Base-by-base conservation (phyloP, 2,329 filamentous ascomycete genomes). In the Cadophora luteo-olivacea region DNA sequence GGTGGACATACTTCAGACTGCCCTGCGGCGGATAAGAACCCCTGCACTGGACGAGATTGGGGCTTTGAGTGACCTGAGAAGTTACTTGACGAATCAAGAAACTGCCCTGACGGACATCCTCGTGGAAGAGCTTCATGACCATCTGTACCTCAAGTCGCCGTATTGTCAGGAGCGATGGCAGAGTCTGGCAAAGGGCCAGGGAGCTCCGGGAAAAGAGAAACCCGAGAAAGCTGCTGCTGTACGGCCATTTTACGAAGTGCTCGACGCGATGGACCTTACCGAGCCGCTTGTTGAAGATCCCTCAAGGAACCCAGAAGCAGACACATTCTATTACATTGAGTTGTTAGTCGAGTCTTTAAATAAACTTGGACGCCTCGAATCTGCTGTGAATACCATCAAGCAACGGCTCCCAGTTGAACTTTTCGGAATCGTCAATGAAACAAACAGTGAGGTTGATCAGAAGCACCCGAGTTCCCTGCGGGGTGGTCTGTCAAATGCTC, bases 101-200 rank as follows among this genome's bases (percentile, higher is more conserved):
- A 92, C 91, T 33, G 88, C 93, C 0, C 82, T 99, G 71, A 95
- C 95, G 77, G 96, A 99, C 77, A 98, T 98, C 64, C 80, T 99
- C 66, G 90, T 98, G n/a, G 96, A 99, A 78, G 96, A 99, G 80
- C 84, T 99, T 41, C 96, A 99, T 78, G 96, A 97, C 78, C 96
- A 99, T 80, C 85, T 99, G 4, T 99, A 99, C 78, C 88, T 99
- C 49, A 98, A 98, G 79, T 98, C 95, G 3, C 96, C 95, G 0
- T 99, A 99, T 78, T 98, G 95, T 77, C 94, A 97, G 78, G 93
- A 97, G 78, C 86, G 96, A 73, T 99, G 96, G 96, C 97, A 97
- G 80, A 87, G 87, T 68, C 88, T 97, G 69, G 86, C 90, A 48
- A 91, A 91, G 74, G 87, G 86, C 48, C 90, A 92, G 72, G 84